phyloP scores from a whole-genome alignment of 176 grass and related monocot species.

The Saccharum officinarum region DNA sequence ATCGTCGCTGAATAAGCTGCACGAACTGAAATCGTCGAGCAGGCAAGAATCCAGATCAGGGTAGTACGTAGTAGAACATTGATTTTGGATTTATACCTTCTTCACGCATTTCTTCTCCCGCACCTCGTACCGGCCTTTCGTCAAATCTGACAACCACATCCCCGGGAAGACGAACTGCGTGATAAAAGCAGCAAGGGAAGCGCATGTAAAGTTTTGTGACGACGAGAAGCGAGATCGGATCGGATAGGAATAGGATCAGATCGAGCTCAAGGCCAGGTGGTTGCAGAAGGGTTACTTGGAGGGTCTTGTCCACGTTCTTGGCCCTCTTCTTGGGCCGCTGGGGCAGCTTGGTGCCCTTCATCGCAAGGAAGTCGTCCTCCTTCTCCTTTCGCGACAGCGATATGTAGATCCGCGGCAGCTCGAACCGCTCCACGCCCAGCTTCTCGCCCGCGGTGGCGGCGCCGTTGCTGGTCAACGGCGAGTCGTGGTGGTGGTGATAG shows the following conservation, averaged over 20 bases:
- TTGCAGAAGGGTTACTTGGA: slow-evolving; percentile 46
- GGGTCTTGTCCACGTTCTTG: slow-evolving; percentile 82
- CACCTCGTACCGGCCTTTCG: slow-evolving; percentile 87
- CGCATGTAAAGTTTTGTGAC: slow-evolving; percentile 26
- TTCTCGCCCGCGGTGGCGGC: slow-evolving; percentile 28
- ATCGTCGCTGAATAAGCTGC: not conserved
- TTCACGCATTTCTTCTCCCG: slow-evolving; percentile 94
- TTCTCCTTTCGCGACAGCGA: slow-evolving; percentile 91
- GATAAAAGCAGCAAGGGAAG: too few species aligned
- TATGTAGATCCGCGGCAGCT: slow-evolving; percentile 89
- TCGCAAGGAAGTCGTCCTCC: slow-evolving; percentile 84
- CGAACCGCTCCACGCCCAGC: slow-evolving; percentile 53
- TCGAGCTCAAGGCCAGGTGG: not conserved
- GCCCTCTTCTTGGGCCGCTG: slow-evolving; percentile 93
- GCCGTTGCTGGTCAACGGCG: slow-evolving; percentile 29
- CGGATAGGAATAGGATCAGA: slow-evolving; percentile 3
- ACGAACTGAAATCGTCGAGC: not conserved
- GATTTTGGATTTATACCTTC: slow-evolving; percentile 59
- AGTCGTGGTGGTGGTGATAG: slow-evolving; percentile 34
- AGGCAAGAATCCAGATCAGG: not conserved
- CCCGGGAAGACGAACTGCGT: slow-evolving; percentile 86
- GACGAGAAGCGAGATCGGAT: not conserved
- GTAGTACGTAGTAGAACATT: not conserved
- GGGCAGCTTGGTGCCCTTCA: slow-evolving; percentile 93
- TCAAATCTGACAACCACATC: slow-evolving; percentile 96